Evolutionary conservation across 176 grass and related monocot species (phyloP).

Genomic region (Bolboschoenus planiculmis): DNA sequence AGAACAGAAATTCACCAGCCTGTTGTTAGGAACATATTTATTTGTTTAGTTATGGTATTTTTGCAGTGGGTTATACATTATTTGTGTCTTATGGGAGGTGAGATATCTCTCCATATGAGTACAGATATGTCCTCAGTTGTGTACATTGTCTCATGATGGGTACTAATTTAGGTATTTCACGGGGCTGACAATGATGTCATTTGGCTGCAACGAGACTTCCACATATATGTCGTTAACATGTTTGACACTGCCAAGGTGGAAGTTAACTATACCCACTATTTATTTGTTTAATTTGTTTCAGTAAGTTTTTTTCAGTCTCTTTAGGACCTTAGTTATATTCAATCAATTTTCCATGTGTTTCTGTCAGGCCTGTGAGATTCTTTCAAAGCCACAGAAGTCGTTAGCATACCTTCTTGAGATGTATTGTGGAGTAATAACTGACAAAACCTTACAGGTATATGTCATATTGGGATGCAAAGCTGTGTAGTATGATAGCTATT

Average conservation of each 20-base stretch:
- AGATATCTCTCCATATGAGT: neutral
- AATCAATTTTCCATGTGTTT: slow-evolving; percentile 16
- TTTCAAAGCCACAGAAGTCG: slow-evolving; percentile 91
- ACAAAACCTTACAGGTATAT: slow-evolving; percentile 88
- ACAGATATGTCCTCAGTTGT: neutral
- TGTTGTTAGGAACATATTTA: neutral
- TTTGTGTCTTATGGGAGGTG: neutral
- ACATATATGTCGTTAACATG: slow-evolving; percentile 98
- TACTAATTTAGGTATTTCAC: slow-evolving; percentile 62
- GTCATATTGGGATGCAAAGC: neutral
- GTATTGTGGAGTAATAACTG: slow-evolving; percentile 72
- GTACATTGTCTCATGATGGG: neutral
- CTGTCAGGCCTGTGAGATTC: slow-evolving; percentile 73
- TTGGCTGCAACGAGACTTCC: slow-evolving; percentile 98
- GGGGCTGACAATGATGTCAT: slow-evolving; percentile 94
- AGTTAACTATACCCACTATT: neutral
- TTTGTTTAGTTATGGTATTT: neutral
- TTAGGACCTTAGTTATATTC: neutral
- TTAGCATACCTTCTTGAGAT: slow-evolving; percentile 88
- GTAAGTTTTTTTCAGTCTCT: neutral
- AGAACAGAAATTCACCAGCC: slow-evolving; percentile 7
- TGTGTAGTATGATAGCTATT: neutral
- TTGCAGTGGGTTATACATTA: neutral
- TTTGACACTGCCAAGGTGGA: slow-evolving; percentile 96
- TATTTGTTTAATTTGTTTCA: neutral